Conservation (phyloP, 2,329 filamentous ascomycete species). For the Aurifilum marmelostoma region DNA sequence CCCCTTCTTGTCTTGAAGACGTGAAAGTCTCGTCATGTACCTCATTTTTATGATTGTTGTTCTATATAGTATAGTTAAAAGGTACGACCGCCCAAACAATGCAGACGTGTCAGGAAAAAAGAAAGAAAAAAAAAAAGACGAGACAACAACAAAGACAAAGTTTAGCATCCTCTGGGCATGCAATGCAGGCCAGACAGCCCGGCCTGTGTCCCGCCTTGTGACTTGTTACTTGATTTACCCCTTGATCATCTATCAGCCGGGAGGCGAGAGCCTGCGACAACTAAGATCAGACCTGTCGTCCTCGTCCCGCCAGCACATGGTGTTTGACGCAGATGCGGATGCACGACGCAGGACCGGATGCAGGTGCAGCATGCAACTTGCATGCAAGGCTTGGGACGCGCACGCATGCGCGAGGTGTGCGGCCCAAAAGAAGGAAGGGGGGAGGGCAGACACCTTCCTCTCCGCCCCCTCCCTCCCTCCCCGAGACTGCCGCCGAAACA, state of each 20-base stretch:
- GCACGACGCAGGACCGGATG: neutral
- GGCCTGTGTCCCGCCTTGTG: neutral
- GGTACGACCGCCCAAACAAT: no score
- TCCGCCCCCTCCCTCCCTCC: no score
- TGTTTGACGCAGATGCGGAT: slow-evolving; percentile 14
- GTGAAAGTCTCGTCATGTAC: no score
- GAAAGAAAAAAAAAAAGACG: no score
- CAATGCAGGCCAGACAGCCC: neutral
- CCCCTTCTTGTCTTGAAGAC: neutral
- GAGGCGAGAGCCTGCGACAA: neutral
- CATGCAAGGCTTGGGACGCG: neutral
- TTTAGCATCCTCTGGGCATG: neutral
- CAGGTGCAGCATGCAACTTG: neutral
- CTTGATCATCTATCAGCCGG: neutral
- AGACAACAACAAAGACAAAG: no score
- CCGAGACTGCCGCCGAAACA: neutral
- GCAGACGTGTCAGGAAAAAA: no score
- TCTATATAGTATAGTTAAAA: no score
- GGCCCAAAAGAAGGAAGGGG: no score
- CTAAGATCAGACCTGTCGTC: slow-evolving; percentile 10
- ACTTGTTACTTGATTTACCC: neutral
- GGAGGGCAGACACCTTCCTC: slow-evolving; percentile 20
- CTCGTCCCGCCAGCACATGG: slow-evolving; percentile 2
- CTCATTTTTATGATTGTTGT: no score
- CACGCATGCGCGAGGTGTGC: neutral